Percentiles rank a stretch among this genome's conserved stretches.
These are phyloP conservation scores for Candida piceae DNA, from an alignment of 805 yeast genomes.

Conservation along the genomic window DNA sequence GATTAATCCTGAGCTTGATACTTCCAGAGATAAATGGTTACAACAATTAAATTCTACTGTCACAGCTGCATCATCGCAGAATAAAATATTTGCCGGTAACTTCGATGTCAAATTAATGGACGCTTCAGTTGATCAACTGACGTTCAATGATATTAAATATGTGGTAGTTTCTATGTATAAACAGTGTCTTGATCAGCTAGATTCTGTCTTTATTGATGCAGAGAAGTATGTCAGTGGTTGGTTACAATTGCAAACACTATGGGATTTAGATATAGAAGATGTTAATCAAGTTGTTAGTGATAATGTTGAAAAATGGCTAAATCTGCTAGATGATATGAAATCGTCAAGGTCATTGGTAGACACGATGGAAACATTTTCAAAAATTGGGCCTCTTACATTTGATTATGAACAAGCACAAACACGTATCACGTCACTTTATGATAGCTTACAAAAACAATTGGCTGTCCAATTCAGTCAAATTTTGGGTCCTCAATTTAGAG, in stretches of 20 bases:
- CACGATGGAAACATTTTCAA: slow-evolving; percentile 34
- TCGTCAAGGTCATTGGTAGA: slow-evolving; percentile 45
- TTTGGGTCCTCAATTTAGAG: slow-evolving; percentile 29
- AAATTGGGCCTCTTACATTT: slow-evolving; percentile 39
- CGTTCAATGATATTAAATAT: slow-evolving; percentile 2
- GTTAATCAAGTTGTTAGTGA: slow-evolving; percentile 32
- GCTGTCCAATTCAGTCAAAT: slow-evolving; percentile 35
- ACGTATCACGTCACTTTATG: slow-evolving; percentile 44
- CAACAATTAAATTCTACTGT: slow-evolving; percentile 21
- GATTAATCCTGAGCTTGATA: slow-evolving; percentile 37
- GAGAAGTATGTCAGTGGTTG: slow-evolving; percentile 42
- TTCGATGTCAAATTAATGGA: slow-evolving; percentile 15
- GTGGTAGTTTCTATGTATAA: slow-evolving; percentile 13
- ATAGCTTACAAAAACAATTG: slow-evolving; percentile 50
- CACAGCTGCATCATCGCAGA: slow-evolving; percentile 23
- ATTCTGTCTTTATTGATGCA: slow-evolving; percentile 28
- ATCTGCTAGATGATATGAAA: slow-evolving; percentile 38
- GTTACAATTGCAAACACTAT: slow-evolving; percentile 50
- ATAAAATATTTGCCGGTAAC: slow-evolving; percentile 15
- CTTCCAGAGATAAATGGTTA: slow-evolving; percentile 30
- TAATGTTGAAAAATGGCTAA: slow-evolving; percentile 44
- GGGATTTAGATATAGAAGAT: slow-evolving; percentile 48
- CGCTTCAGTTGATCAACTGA: neutral
- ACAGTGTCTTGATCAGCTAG: slow-evolving; percentile 27
- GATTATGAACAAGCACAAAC: slow-evolving; percentile 51